Evolutionary conservation across 768 basidiomycete genomes (phyloP).

Genomic region (Lactarius pseudohatsudake): DNA sequence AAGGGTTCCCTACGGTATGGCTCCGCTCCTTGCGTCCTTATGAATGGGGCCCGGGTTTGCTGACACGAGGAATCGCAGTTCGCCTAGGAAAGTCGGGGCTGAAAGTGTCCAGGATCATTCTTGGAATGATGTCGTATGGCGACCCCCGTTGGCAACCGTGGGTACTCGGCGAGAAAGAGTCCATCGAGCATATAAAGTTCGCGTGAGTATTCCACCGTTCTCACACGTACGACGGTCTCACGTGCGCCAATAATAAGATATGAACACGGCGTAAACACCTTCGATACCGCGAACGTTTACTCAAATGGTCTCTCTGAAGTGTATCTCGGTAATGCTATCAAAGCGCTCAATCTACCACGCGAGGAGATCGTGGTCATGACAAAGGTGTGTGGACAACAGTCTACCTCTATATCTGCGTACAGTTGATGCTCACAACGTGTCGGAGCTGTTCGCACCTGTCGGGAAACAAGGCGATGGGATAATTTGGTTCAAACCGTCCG

Average conservation of each 20-base stretch:
- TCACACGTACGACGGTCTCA: constrained; percentile 26
- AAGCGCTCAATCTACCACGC: constrained; percentile 39
- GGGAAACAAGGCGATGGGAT: background rate
- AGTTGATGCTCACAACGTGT: background rate
- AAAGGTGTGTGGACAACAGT: constrained; percentile 34
- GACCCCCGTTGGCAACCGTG: constrained; percentile 34
- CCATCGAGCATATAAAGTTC: constrained; percentile 30
- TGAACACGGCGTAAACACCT: constrained; percentile 63
- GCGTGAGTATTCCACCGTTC: constrained; percentile 31
- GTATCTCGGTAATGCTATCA: constrained; percentile 44
- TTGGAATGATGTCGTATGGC: constrained; percentile 63
- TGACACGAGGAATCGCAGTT: constrained; percentile 17
- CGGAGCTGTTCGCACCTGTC: constrained; percentile 14
- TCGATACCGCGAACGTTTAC: constrained; percentile 54
- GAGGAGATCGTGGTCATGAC: constrained; percentile 46
- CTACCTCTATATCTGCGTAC: background rate
- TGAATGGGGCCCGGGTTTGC: background rate
- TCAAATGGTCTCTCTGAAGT: constrained; percentile 38
- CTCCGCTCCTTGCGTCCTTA: background rate
- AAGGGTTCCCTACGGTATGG: constrained; percentile 19
- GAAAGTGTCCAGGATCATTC: constrained; percentile 63
- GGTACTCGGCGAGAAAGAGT: constrained; percentile 36
- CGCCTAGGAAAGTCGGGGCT: constrained; percentile 51
- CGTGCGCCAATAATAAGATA: constrained; percentile 35
- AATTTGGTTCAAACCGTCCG: background rate